Evolutionary conservation across 163 green algal genomes (phyloP).

Genomic region (Dunaliella salina): DNA sequence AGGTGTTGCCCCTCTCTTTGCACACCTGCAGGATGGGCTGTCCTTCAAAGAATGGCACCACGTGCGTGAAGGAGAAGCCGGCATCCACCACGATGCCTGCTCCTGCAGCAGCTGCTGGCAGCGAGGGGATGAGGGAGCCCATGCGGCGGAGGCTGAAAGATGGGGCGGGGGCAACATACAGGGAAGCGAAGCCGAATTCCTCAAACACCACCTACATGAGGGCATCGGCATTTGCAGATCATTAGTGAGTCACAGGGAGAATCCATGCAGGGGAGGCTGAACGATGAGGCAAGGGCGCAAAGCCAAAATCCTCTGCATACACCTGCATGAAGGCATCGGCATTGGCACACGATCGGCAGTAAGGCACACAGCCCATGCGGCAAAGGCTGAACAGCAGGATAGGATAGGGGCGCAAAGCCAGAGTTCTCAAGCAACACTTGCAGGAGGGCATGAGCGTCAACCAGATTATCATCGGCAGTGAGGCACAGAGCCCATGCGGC

Average conservation of each 20-base stretch:
- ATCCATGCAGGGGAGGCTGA: conserved; percentile 45
- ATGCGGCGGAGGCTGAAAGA: conserved; percentile 49
- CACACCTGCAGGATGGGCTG: conserved; percentile 16
- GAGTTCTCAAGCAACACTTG: too few relatives aligned
- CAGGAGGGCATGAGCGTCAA: neutral
- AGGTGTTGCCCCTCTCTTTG: too few relatives aligned
- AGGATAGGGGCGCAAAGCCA: too few relatives aligned
- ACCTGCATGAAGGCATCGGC: conserved; percentile 67
- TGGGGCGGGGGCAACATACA: conserved; percentile 49
- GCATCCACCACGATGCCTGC: conserved; percentile 86
- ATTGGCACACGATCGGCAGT: too few relatives aligned
- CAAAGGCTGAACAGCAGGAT: too few relatives aligned
- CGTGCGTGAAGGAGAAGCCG: conserved; percentile 90
- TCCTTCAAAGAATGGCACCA: conserved; percentile 82
- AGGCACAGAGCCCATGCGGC: conserved; percentile 24
- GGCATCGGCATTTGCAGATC: neutral
- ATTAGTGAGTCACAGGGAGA: conserved; percentile 31
- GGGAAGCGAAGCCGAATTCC: conserved; percentile 75
- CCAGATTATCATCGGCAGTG: conserved; percentile 20
- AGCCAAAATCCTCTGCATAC: conserved; percentile 83
- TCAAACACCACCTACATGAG: conserved; percentile 80
- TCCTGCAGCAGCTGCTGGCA: conserved; percentile 28
- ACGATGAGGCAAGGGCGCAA: conserved; percentile 54
- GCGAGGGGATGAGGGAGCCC: conserved; percentile 23
- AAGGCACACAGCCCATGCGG: too few relatives aligned